Evolutionary conservation across 495 filamentous ascomycete genomes (phyloP).

Genomic region (Oleoguttula mirabilis): DNA sequence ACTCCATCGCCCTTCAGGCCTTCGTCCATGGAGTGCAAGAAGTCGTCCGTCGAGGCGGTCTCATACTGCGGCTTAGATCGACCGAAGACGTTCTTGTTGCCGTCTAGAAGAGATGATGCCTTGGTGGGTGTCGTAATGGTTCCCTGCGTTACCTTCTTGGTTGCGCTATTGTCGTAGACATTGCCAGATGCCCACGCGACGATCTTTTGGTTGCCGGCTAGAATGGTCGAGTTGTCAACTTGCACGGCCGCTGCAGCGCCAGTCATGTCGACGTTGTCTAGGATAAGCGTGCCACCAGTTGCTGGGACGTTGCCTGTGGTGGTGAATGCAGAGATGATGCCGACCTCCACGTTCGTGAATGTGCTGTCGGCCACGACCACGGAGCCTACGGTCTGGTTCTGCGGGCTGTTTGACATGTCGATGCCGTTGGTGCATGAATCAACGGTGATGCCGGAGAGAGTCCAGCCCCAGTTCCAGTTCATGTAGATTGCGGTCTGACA

Average conservation of each 20-base stretch:
- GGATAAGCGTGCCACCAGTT: slow-evolving; percentile 41
- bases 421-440: slow-evolving; percentile 41
- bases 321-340: slow-evolving; percentile 20
- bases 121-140: slow-evolving; percentile 23
- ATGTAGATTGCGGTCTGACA: slow-evolving; percentile 39
- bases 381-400: slow-evolving; percentile 37
- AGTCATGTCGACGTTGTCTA: slow-evolving; percentile 58
- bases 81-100: slow-evolving; percentile 46
- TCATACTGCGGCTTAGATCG: slow-evolving; percentile 59
- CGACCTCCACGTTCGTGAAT: slow-evolving; percentile 27
- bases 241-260: slow-evolving; percentile 47
- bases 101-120: slow-evolving; percentile 30
- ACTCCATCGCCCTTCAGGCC: slow-evolving; percentile 58
- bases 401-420: slow-evolving; percentile 43
- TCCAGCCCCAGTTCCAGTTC: slow-evolving; percentile 49
- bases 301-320: slow-evolving; percentile 27
- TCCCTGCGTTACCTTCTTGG: slow-evolving; percentile 24
- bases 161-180: slow-evolving; percentile 36
- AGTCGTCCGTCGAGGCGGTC: slow-evolving; percentile 35
- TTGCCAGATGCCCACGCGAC: slow-evolving; percentile 44
- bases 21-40: slow-evolving; percentile 46
- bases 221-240: slow-evolving; percentile 38
- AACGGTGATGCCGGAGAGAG: slow-evolving; percentile 32
- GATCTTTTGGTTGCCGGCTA: slow-evolving; percentile 47
- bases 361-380: slow-evolving; percentile 31